Evolutionary conservation across 192 early-diverging fungal species (phyloP).

Genomic region (Umbelopsis sp.): DNA sequence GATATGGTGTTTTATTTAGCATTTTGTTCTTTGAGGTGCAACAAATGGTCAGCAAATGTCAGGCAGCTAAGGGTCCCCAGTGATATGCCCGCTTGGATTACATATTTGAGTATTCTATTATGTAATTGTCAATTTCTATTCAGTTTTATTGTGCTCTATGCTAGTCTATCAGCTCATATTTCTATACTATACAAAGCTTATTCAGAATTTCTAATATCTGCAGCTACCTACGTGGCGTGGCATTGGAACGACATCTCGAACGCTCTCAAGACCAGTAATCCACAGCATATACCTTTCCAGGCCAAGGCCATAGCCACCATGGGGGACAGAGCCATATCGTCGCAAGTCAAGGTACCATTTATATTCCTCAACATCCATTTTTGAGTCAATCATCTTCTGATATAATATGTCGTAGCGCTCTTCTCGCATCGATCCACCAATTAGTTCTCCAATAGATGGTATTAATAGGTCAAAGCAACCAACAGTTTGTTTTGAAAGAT

Average conservation of each 20-base stretch:
- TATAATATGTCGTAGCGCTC: slow-evolving; percentile 59
- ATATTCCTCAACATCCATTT: slow-evolving; percentile 66
- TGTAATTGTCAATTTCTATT: too few relatives aligned
- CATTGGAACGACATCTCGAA: slow-evolving; percentile 69
- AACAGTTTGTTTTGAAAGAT: slow-evolving; percentile 60
- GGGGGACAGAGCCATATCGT: slow-evolving; percentile 79
- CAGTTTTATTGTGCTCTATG: not conserved
- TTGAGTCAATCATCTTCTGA: slow-evolving; percentile 50
- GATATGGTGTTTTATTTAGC: too few relatives aligned
- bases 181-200: not conserved
- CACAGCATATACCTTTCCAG: slow-evolving; percentile 81
- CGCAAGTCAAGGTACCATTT: slow-evolving; percentile 87
- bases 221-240: slow-evolving; percentile 55
- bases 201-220: slow-evolving; percentile 40
- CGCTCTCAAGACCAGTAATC: slow-evolving; percentile 78
- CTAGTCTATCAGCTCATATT: not conserved
- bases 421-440: slow-evolving; percentile 86
- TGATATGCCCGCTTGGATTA: too few relatives aligned
- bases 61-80: too few relatives aligned
- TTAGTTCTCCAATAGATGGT: slow-evolving; percentile 81
- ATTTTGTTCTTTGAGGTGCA: too few relatives aligned
- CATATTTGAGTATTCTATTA: too few relatives aligned
- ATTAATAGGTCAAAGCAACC: slow-evolving; percentile 83
- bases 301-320: slow-evolving; percentile 91
- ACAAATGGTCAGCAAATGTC: too few relatives aligned